Base-by-base conservation (phyloP, 495 filamentous ascomycete species). In the Penicillium nucicola region DNA sequence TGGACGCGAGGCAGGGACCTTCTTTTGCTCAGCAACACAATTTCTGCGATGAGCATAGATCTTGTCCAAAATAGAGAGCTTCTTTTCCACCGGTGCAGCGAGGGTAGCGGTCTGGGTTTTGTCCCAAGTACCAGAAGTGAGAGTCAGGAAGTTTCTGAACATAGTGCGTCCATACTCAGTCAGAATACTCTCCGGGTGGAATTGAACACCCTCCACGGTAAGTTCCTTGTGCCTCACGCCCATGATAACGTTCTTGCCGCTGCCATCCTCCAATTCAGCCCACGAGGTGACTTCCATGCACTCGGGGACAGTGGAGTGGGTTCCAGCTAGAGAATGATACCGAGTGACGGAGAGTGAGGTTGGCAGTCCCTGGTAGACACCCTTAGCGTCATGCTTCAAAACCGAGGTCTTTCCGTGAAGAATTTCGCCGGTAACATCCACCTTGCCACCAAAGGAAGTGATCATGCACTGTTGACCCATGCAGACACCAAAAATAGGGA, bases 401-500 rank as follows among this genome's bases (percentile, higher is more conserved):
- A 84, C 84, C 13, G 90, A 96, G 20, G 93, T 99, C 74, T 99
- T 99, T 50, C 93, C 93, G 59, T 99, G 93, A 45, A 97, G 71
- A 46, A 97, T 97, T 72, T 97, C 93, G 31, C 95, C 95, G 8
- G 95, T 95, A 37, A 88, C 90, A 65, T 87, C 86, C 30, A 99
- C 93, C 31, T 86, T 82, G 48, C 93, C 93, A 43, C 93, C 93
- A 64, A 93, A 96, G 9, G 87, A 83, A 42, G 89, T 85, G 56
- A 92, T 91, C 23, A 99, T 96, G 67, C 92, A 97, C 78, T 99
- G 93, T 82, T 95, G 86, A 57, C 93, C 93, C 92, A 99, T 97
- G 65, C 93, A 99, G 14, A 99, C 93, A 17, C 93, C 93, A 30
- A 99, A 82, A n/a, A 99, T 78, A 0, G 93, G 93, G 34, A 99